phyloP scores from a whole-genome alignment of 139 green algal species.

The Coelastrella sp. region DNA sequence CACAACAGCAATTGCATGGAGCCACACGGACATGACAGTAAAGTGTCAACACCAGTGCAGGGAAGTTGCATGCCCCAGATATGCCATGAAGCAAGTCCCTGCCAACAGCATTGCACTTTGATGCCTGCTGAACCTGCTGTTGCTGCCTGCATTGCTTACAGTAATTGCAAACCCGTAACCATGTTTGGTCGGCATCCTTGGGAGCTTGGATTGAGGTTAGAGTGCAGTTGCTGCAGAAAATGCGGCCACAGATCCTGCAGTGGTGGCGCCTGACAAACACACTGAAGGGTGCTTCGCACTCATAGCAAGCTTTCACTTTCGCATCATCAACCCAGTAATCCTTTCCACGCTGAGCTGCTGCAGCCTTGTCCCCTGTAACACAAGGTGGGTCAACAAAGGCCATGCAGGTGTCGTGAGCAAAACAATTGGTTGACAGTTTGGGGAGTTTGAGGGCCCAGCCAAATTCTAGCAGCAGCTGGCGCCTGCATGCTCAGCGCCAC shows the following conservation, averaged over 20 bases:
- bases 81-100: too few species aligned
- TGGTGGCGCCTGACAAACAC: slow-evolving; percentile 56
- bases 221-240: slow-evolving; percentile 70
- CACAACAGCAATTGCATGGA: not conserved
- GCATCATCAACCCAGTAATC: slow-evolving; percentile 67
- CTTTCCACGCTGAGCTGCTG: slow-evolving; percentile 26
- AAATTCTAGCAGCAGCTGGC: too few species aligned
- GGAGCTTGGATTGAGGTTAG: slow-evolving; percentile 51
- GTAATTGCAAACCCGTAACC: slow-evolving; percentile 71
- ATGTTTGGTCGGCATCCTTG: slow-evolving; percentile 45
- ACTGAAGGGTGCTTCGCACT: slow-evolving; percentile 62
- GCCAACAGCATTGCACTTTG: not conserved
- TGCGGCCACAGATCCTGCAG: slow-evolving; percentile 63
- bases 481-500: too few species aligned
- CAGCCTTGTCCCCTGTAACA: slow-evolving; percentile 12
- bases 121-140: not conserved
- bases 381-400: not conserved
- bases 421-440: too few species aligned
- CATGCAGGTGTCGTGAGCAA: not conserved
- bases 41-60: too few species aligned
- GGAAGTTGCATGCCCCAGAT: too few species aligned
- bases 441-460: too few species aligned
- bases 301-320: slow-evolving; percentile 61
- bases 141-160: slow-evolving; percentile 50
- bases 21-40: too few species aligned